phyloP scores from a whole-genome alignment of 2,329 filamentous ascomycete genomes.

The Hymenoscyphus repandus region DNA sequence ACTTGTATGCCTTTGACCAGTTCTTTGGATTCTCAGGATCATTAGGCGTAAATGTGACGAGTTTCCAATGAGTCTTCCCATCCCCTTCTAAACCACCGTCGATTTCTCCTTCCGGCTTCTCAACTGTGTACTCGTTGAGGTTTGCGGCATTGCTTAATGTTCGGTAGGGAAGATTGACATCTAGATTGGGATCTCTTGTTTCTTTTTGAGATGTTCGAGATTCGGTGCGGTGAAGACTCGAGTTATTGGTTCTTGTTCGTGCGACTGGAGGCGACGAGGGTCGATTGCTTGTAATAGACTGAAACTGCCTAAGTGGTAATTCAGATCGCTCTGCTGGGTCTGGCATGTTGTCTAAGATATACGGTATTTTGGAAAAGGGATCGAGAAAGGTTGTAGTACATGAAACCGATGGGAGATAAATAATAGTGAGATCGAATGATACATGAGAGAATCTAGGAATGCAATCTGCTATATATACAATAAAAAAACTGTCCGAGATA shows the following conservation, averaged over 20 bases:
- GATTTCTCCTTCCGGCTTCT: conserved; percentile 58
- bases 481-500: not conserved
- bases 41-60: conserved; percentile 65
- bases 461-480: not conserved
- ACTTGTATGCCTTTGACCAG: conserved; percentile 73
- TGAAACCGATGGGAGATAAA: not conserved
- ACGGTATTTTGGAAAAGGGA: not conserved
- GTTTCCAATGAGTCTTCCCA: conserved; percentile 40
- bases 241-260: conserved; percentile 13
- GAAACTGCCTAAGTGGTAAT: conserved; percentile 4
- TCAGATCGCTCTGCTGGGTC: not conserved
- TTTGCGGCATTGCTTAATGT: conserved; percentile 56
- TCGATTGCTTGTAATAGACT: not conserved
- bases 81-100: conserved; percentile 21
- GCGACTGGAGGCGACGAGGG: not conserved
- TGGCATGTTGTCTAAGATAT: conserved; percentile 1
- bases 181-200: conserved; percentile 28
- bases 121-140: conserved; percentile 61
- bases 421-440: not conserved
- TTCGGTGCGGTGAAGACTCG: conserved; percentile 11
- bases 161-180: conserved; percentile 59
- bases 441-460: not conserved
- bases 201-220: conserved; percentile 24
- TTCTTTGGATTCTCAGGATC: conserved; percentile 82
- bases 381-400: not conserved